phyloP scores from a whole-genome alignment of 306 rosid genomes.

The Alnus rubra region DNA sequence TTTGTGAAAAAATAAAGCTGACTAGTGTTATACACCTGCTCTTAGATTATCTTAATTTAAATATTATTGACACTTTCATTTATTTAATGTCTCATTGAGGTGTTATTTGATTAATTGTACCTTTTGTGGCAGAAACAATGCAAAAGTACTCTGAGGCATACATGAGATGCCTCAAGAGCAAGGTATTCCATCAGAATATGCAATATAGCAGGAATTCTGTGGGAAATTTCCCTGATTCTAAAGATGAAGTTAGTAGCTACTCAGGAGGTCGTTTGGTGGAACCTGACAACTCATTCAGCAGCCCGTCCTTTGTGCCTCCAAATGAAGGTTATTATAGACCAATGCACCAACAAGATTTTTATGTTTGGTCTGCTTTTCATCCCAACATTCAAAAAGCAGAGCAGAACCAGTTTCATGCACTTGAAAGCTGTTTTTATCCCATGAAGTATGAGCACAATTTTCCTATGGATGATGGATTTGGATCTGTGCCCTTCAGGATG shows the following conservation, averaged over 20 bases:
- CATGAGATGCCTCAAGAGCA: conserved; percentile 11
- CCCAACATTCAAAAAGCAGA: conserved; percentile 8
- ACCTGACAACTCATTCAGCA: neutral
- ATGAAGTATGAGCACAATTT: conserved; percentile 5
- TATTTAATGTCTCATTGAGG: neutral
- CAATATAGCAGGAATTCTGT: neutral
- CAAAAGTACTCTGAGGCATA: conserved; percentile 16
- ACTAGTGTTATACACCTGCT: neutral
- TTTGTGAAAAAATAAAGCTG: neutral
- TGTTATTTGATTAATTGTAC: conserved; percentile 11
- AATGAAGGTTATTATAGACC: conserved; percentile 17
- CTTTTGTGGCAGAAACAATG: conserved; percentile 17
- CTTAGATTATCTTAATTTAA: neutral
- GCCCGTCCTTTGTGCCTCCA: conserved; percentile 6
- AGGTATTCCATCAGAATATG: conserved; percentile 7
- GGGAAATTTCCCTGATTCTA: conserved; percentile 11
- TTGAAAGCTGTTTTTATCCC: conserved; percentile 15
- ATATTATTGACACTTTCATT: neutral
- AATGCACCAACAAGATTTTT: conserved; percentile 12
- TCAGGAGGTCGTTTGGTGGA: neutral
- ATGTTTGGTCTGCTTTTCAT: conserved; percentile 17
- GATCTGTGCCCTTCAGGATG: conserved; percentile 8
- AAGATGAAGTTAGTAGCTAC: conserved; percentile 14
- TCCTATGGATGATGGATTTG: conserved; percentile 10
- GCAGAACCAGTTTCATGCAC: conserved; percentile 11